These are phyloP conservation scores for Ogataea kodamae DNA, from an alignment of 805 yeast genomes.

Conservation along the genomic window DNA sequence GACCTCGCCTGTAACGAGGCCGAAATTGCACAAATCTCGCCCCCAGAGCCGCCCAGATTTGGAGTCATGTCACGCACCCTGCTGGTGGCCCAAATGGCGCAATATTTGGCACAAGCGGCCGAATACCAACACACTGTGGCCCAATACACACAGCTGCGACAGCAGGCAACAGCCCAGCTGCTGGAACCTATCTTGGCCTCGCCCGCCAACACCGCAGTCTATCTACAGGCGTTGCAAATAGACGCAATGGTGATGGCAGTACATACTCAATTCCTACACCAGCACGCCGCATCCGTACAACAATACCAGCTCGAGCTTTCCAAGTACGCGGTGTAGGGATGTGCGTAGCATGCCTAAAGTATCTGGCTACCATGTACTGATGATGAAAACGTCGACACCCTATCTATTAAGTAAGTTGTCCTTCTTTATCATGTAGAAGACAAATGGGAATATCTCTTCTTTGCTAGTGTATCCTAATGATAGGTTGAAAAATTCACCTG, in stretches of 20 bases:
- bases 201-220: constrained; percentile 11
- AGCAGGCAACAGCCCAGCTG: constrained; percentile 13
- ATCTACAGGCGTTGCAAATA: constrained; percentile 17
- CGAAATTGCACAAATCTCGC: constrained; percentile 4
- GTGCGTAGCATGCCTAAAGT: no score
- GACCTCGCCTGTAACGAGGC: constrained; percentile 22
- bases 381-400: no score
- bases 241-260: constrained; percentile 14
- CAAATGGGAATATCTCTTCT: no score
- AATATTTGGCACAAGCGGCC: constrained; percentile 11
- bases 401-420: no score
- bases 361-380: no score
- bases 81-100: constrained; percentile 3
- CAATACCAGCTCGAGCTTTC: constrained; percentile 5
- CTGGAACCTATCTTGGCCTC: constrained; percentile 14
- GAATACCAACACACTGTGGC: constrained; percentile 14
- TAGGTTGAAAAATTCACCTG: no score
- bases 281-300: constrained; percentile 9
- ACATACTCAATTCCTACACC: constrained; percentile 12
- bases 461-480: no score
- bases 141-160: constrained; percentile 15
- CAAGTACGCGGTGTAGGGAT: constrained; percentile 7
- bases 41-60: constrained; percentile 6
- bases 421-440: no score
- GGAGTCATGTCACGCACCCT: constrained; percentile 1